Evolutionary conservation across 164 flowering plant genomes (phyloP), one percentile per base, ranked within the genome.

Genomic region (Magnolia sinica): DNA sequence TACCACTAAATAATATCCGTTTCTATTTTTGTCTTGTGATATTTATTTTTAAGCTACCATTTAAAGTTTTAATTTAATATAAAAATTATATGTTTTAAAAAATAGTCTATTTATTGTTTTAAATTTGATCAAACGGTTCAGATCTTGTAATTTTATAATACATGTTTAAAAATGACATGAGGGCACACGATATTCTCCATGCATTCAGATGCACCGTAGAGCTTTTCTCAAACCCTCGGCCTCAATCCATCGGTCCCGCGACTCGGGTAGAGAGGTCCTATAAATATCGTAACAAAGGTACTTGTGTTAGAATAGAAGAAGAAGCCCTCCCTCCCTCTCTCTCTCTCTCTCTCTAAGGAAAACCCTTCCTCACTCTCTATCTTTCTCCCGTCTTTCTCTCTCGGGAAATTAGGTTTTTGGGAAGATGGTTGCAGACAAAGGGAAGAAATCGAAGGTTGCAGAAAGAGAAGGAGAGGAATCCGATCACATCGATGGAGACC

Each of bases 401-500:
- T 78, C 68, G 13, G 61, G 50, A 29, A 45, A 64, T 51, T 79
- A 50, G 70, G 73, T 75, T 50, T 72, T 50, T 50, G 65, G 24
- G 61, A 77, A 73, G 76, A 85, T 87, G 89, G 84, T 45, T 64
- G 83, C 81, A 18, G 87, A 85, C 61, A 82, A 80, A 73, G 85
- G 79, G 7, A 85, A 87, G 84, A 84, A 84, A 64, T 70, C 82
- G 16, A 87, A 85, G 83, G 78, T 80, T 18, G 77, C 71, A 10
- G 81, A 77, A 22, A 24, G 45, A 69, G 81, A 80, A 63, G 82
- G 78, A 7, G 88, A 83, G 20, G 86, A 81, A 7, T 51, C 80
- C 37, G 88, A 86, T 58, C 85, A 81, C 79, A 83, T 86, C 76
- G 88, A 87, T 63, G 76, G 72, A 4, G 84, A 85, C 61, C 88